These are phyloP conservation scores for Aspergillus uvarum DNA, from an alignment of 2,329 filamentous ascomycete genomes.

Conservation along the genomic window DNA sequence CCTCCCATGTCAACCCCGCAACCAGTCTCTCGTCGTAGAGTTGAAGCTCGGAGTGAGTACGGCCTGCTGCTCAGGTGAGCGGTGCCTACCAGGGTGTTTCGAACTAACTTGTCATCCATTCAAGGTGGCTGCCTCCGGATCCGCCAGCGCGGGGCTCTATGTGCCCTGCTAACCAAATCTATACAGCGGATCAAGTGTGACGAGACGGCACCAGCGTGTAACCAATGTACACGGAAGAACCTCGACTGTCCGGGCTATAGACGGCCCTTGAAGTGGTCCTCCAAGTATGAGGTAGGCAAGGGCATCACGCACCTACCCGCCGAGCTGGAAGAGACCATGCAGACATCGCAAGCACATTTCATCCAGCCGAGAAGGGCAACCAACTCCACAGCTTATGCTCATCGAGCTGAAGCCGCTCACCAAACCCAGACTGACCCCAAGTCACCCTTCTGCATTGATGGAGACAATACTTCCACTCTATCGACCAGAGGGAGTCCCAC, in stretches of 20 bases:
- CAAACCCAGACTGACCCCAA: too few species aligned
- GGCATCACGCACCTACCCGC: too few species aligned
- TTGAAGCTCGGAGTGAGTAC: constrained; percentile 3
- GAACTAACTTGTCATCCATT: background rate
- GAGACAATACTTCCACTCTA: background rate
- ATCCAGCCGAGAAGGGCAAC: background rate
- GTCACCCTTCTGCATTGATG: background rate
- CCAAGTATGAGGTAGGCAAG: constrained; percentile 9
- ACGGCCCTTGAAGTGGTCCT: constrained; percentile 11
- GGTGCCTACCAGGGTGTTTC: too few species aligned
- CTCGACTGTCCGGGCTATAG: constrained; percentile 11
- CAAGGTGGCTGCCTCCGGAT: constrained; percentile 3
- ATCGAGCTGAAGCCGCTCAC: too few species aligned
- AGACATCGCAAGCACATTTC: too few species aligned
- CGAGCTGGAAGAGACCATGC: background rate
- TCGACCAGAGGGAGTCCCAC: background rate
- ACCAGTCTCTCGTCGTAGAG: background rate
- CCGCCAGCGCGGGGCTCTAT: background rate
- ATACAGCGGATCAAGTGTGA: constrained; percentile 13
- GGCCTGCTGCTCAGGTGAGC: too few species aligned
- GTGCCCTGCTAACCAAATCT: background rate
- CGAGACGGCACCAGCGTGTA: constrained; percentile 7
- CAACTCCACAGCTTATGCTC: too few species aligned
- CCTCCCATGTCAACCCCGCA: background rate
- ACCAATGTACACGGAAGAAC: constrained; percentile 6